Base-by-base conservation (phyloP, 345 rosid genomes). In the Combretum micranthum region DNA sequence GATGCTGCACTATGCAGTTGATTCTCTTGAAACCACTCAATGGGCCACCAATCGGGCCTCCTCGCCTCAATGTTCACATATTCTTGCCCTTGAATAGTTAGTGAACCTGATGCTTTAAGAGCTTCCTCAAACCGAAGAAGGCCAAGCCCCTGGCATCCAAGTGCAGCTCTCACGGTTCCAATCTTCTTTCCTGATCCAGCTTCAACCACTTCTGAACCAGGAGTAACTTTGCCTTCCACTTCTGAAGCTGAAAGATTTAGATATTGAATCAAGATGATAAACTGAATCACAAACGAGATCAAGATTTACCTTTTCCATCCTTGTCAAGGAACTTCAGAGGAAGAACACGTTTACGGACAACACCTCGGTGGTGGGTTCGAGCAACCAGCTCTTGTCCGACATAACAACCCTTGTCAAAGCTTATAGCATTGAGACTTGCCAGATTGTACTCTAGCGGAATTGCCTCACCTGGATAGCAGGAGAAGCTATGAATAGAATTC, bases 311-410 rank as follows among this genome's bases (percentile, higher is more conserved):
- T 64, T 78, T 70, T 48, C 85, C 96, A 16, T 32, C 66, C 20
- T 65, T 52, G 68, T 77, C 80, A 13, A 77, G 47, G 74, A 93
- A 89, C 53, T 59, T 75, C 49, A 93, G 62, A 25, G 97, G 96
- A 63, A 90, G 72, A 69, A 89, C 59, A 2, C 96, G 92, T 64
- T 90, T 93, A 20, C 92, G 85, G 60, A 90, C 81, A 20, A 87
- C 87, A 20, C 97, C 96, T 48, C 95, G 65, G 48, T 87, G 96
- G 54, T 89, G 97, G 0, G 97, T 93, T 51, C 97, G 91, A 46
- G 99, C 95, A 50, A 93, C 75, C 48, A 93, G 83, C 75, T 93
- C 99, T 75, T 93, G 97, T 45, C 99, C 97, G 19, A 89, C 92
- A 26, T 85, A 89, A 65, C 99, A 93, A 22, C 99, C 97, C 77